phyloP scores from a whole-genome alignment of 768 basidiomycete genomes.

The Lactarius akahatsu region DNA sequence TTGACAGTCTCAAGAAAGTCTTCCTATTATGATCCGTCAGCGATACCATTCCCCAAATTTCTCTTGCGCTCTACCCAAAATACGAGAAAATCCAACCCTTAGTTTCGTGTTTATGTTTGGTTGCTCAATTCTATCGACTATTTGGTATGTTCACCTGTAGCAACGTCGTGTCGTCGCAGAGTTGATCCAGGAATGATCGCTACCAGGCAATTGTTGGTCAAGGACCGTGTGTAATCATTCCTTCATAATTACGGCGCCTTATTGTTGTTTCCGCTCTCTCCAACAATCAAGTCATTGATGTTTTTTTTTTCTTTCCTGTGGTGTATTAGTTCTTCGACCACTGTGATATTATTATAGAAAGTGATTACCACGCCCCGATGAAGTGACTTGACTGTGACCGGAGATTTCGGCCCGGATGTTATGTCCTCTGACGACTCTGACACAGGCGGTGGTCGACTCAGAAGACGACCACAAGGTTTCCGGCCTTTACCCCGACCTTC shows the following conservation, averaged over 20 bases:
- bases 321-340: not conserved
- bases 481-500: slow-evolving; percentile 3
- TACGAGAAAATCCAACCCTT: not conserved
- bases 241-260: slow-evolving; percentile 8
- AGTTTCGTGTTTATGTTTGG: slow-evolving; percentile 9
- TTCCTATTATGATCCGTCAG: not conserved
- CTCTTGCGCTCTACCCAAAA: not conserved
- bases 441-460: not conserved
- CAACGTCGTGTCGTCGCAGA: not conserved
- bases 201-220: slow-evolving; percentile 1
- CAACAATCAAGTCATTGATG: not conserved
- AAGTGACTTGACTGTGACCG: not conserved
- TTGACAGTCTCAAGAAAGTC: not conserved
- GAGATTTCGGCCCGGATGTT: slow-evolving; percentile 2
- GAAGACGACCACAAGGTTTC: slow-evolving; percentile 5
- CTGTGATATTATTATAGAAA: slow-evolving; percentile 2
- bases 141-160: slow-evolving; percentile 14
- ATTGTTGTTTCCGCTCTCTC: not conserved
- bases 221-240: not conserved
- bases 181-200: not conserved
- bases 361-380: slow-evolving; percentile 4
- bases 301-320: not conserved
- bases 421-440: slow-evolving; percentile 18
- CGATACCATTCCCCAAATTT: slow-evolving; percentile 18
- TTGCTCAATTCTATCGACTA: slow-evolving; percentile 29